These are phyloP conservation scores for Pythium plurisporium DNA, from an alignment of 352 stramenopile genomes.

Conservation along the genomic window DNA sequence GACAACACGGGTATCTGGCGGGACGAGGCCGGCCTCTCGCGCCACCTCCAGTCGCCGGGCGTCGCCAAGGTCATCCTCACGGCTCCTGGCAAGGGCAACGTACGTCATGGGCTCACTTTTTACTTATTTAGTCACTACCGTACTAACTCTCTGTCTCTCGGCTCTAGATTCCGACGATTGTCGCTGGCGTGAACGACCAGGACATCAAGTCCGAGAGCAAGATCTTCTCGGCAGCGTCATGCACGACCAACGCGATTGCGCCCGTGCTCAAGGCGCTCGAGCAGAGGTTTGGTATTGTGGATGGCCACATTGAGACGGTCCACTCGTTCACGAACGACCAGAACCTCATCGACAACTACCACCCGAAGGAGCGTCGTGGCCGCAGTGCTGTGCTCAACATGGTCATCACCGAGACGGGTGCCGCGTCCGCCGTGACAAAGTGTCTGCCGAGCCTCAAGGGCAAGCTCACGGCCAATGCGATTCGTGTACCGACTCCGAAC, in stretches of 20 bases:
- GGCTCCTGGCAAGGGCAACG: constrained; percentile 64
- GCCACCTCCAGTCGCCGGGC: constrained; percentile 73
- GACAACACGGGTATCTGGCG: constrained; percentile 87
- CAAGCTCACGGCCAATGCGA: constrained; percentile 98
- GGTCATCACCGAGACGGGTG: constrained; percentile 87
- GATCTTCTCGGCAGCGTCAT: constrained; percentile 80
- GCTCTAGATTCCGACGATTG: constrained; percentile 56
- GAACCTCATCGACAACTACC: constrained; percentile 88
- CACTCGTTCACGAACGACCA: constrained; percentile 91
- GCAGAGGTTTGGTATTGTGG: constrained; percentile 77
- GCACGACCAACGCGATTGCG: constrained; percentile 85
- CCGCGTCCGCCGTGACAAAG: constrained; percentile 77
- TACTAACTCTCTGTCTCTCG: background rate
- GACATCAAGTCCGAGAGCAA: constrained; percentile 44
- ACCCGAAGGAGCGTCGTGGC: constrained; percentile 83
- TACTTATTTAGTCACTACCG: too few species aligned
- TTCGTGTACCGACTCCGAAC: constrained; percentile 98
- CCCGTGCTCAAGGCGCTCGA: constrained; percentile 70
- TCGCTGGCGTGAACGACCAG: constrained; percentile 78
- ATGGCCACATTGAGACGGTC: constrained; percentile 85
- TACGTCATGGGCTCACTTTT: constrained; percentile 21
- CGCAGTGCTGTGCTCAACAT: constrained; percentile 87
- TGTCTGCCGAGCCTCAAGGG: constrained; percentile 92
- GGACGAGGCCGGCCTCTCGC: constrained; percentile 53
- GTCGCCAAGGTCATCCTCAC: constrained; percentile 81